Base-by-base conservation (phyloP, 768 basidiomycete species). In the Boletus rubroflammeus region DNA sequence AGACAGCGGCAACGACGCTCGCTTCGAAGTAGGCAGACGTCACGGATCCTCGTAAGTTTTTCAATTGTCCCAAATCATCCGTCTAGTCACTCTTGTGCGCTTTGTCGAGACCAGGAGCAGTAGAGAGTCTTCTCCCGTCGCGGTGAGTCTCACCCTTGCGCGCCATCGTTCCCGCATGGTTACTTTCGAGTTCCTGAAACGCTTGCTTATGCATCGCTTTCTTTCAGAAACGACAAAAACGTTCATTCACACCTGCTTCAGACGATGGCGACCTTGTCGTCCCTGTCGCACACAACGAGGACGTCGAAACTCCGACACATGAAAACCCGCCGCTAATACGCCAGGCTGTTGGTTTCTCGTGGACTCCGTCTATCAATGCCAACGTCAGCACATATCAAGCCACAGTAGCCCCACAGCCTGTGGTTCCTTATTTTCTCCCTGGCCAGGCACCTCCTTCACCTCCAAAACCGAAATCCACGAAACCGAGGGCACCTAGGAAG, bases 321-420 rank as follows among this genome's bases (percentile, higher is more conserved):
- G 67, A 65, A 55, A 62, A 48, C 14, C 71, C 73, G 6, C 84
- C 84, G 35, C 64, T 86, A 28, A 76, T 86, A 58, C 78, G 84
- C 45, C 78, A 83, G 63, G 74, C 81, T n/a, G 69, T 86, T 36
- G 84, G 73, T 21, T 85, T 85, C 61, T 66, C 74, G 43, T 75
- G 71, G 69, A 52, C 62, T 19, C 64, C 64, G 9, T 68, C 67
- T 8, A 56, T 58, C 38, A 61, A 60, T 35, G 47, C 68, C 50
- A 64, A 66, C 55, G 50, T 70, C 56, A 59, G 6, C 29, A 72
- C 73, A 28, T 71, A 71, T 39, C 67, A 67, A 31, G 70, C 65
- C 25, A 47, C 68, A 3, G 41, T 62, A 1, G 54, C 61, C 32
- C 43, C 60, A 23, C 69, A 56, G n/a, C 56, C 67, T 10, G 35